phyloP scores from a whole-genome alignment of 2,329 filamentous ascomycete species.

The Ploettnerulaceae sp. region DNA sequence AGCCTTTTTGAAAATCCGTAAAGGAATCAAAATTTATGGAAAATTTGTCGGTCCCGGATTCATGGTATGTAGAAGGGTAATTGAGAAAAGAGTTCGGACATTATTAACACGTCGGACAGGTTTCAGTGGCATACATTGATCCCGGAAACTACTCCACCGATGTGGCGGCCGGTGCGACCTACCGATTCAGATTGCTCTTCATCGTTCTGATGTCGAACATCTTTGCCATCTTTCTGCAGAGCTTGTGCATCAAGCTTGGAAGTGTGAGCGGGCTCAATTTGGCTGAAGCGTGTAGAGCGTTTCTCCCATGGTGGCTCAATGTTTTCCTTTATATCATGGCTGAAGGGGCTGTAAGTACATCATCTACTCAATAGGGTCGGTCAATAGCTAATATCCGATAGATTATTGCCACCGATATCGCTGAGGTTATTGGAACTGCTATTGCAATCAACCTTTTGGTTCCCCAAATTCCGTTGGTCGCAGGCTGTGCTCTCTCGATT shows the following conservation, averaged over 20 bases:
- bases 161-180: constrained; percentile 50
- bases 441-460: constrained; percentile 64
- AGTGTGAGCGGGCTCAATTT: constrained; percentile 51
- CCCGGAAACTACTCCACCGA: constrained; percentile 53
- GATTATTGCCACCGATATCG: constrained; percentile 56
- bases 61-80: too few species aligned
- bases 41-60: constrained; percentile 50
- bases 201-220: constrained; percentile 53
- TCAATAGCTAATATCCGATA: constrained; percentile 14
- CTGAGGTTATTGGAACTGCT: constrained; percentile 61
- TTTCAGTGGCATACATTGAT: constrained; percentile 38
- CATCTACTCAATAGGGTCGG: neutral
- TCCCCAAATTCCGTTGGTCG: constrained; percentile 59
- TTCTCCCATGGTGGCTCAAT: constrained; percentile 49
- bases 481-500: constrained; percentile 64
- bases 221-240: constrained; percentile 54
- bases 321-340: constrained; percentile 49
- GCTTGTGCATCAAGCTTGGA: constrained; percentile 50
- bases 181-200: constrained; percentile 49
- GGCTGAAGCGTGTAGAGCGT: constrained; percentile 46
- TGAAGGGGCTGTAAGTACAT: constrained; percentile 40
- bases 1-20: constrained; percentile 19
- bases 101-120: constrained; percentile 21
- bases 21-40: constrained; percentile 34
- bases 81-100: too few species aligned